These are phyloP conservation scores for Plasmodium sp. DNA, from an alignment of 169 alveolate genomes.

Conservation along the genomic window DNA sequence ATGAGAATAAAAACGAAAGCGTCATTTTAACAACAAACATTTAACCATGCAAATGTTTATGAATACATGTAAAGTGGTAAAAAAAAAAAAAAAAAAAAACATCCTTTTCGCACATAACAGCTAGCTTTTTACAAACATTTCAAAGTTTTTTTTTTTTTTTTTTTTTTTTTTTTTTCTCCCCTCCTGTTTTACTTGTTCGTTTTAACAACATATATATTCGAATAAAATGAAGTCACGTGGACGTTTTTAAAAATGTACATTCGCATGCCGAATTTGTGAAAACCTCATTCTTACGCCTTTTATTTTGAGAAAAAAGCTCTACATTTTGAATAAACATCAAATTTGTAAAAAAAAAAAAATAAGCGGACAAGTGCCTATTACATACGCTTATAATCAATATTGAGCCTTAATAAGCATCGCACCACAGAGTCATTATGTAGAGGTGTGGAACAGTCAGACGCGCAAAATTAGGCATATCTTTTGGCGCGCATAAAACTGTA, in stretches of 20 bases:
- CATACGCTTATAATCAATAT: not conserved
- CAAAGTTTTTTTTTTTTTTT: not conserved
- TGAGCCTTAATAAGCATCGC: not conserved
- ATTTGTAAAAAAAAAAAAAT: constrained; percentile 10
- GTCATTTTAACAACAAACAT: not conserved
- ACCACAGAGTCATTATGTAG: not conserved
- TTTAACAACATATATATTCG: not conserved
- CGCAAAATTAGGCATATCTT: not conserved
- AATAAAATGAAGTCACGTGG: not conserved
- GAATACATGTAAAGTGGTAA: not conserved
- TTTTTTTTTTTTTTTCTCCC: constrained; percentile 2
- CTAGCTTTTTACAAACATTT: constrained; percentile 27
- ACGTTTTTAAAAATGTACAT: not conserved
- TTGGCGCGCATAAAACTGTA: not conserved
- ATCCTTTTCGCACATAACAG: constrained; percentile 10
- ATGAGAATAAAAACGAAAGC: not conserved
- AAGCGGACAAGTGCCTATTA: not conserved
- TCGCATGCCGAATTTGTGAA: not conserved
- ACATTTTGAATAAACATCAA: not conserved
- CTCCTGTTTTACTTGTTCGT: not conserved
- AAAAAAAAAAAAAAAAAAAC: constrained; percentile 28
- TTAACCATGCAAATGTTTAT: not conserved
- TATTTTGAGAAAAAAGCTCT: not conserved
- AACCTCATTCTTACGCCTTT: not conserved
- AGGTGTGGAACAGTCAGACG: not conserved